A percentile compares a stretch with the other conserved stretches of the same genome.
Conservation (phyloP, 129 eudicot species). For the Saposhnikovia divaricata region DNA sequence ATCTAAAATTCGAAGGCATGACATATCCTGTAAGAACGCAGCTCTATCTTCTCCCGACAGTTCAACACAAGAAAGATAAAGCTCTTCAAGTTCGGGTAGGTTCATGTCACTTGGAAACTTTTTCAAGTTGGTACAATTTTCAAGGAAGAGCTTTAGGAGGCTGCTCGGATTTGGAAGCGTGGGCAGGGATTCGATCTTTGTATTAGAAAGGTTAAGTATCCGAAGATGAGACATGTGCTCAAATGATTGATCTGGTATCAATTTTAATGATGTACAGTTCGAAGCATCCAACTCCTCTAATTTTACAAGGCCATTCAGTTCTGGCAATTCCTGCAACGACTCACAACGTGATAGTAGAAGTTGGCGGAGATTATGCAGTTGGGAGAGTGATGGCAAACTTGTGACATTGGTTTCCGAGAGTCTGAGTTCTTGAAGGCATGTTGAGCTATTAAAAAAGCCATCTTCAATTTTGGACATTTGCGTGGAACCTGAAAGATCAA, state of each 20-base stretch:
- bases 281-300: constrained; percentile 45
- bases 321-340: constrained; percentile 20
- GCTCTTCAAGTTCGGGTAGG: constrained; percentile 22
- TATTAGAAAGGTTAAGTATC: constrained; percentile 25
- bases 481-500: constrained; percentile 38
- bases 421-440: constrained; percentile 29
- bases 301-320: constrained; percentile 15
- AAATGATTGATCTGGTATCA: constrained; percentile 23
- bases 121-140: constrained; percentile 20
- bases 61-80: constrained; percentile 23
- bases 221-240: constrained; percentile 17
- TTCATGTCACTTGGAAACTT: constrained; percentile 6
- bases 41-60: constrained; percentile 6
- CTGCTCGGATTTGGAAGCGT: constrained; percentile 10
- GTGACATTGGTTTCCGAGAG: constrained; percentile 31
- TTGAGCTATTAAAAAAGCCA: constrained; percentile 22
- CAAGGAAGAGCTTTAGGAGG: constrained; percentile 17
- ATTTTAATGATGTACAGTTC: constrained; percentile 20
- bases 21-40: constrained; percentile 15
- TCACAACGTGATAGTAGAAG: constrained; percentile 30
- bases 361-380: constrained; percentile 30
- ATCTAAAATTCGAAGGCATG: constrained; percentile 19
- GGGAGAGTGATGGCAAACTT: constrained; percentile 26
- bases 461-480: constrained; percentile 14
- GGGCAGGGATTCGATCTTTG: constrained; percentile 21